Evolutionary conservation across 129 eudicot species (phyloP).

Genomic region (Pittosporum tobira): DNA sequence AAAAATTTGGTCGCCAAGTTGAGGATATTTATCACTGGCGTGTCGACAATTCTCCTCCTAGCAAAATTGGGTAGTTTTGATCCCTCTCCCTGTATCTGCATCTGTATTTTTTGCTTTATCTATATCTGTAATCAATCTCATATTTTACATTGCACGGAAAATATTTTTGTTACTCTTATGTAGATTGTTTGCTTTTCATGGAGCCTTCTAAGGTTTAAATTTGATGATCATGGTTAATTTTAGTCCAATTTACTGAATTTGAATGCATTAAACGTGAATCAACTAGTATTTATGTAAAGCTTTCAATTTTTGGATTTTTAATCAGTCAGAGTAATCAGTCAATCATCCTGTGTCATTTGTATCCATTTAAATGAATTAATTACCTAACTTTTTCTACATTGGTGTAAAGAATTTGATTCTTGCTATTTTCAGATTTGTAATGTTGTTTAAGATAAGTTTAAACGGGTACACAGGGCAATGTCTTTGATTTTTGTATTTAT

Average conservation of each 20-base stretch:
- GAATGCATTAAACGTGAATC: background rate
- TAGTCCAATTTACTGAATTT: background rate
- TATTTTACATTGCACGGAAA: background rate
- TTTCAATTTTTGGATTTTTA: background rate
- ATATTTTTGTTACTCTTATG: background rate
- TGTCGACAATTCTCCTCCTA: background rate
- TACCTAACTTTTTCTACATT: background rate
- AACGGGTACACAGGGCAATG: background rate
- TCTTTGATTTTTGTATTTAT: background rate
- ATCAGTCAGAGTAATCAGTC: background rate
- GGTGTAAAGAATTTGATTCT: background rate
- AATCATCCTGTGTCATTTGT: background rate
- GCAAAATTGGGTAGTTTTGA: background rate
- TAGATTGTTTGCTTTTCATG: background rate
- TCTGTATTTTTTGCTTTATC: background rate
- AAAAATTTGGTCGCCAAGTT: background rate
- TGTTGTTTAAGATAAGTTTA: background rate
- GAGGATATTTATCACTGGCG: constrained; percentile 5
- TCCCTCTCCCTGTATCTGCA: background rate
- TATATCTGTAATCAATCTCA: constrained; percentile 5
- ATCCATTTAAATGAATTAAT: background rate
- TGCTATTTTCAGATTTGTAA: background rate
- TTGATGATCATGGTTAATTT: too few relatives aligned
- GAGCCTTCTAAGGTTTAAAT: constrained; percentile 8
- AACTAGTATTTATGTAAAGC: background rate